Percentiles rank a stretch among this genome's conserved stretches.
These are phyloP conservation scores for Capsella bursapastoris DNA, from an alignment of 345 rosid genomes.

Conservation along the genomic window DNA sequence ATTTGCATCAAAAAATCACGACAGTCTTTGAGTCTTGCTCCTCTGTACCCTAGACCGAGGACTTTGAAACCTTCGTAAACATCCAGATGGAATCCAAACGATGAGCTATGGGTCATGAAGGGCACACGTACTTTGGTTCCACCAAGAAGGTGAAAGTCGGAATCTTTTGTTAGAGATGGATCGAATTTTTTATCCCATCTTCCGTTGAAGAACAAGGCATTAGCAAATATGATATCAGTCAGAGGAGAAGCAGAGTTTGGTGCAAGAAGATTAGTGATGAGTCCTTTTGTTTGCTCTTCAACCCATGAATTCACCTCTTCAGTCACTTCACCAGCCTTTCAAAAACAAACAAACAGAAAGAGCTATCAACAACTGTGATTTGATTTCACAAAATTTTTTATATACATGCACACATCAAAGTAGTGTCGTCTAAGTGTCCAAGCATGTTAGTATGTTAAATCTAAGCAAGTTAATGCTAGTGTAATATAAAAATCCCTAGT, in stretches of 20 bases:
- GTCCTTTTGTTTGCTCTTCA: conserved; percentile 44
- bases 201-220: conserved; percentile 34
- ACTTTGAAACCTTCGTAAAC: conserved; percentile 30
- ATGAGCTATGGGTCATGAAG: not conserved
- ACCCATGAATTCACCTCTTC: conserved; percentile 69
- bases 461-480: not conserved
- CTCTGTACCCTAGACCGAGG: not conserved
- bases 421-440: too few relatives aligned
- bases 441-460: too few relatives aligned
- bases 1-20: conserved; percentile 16
- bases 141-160: conserved; percentile 28
- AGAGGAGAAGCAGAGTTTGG: not conserved
- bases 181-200: not conserved
- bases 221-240: conserved; percentile 33
- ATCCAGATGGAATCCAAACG: not conserved
- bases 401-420: not conserved
- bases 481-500: not conserved
- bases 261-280: conserved; percentile 35
- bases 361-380: not conserved
- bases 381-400: not conserved
- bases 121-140: conserved; percentile 35
- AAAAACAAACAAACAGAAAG: not conserved
- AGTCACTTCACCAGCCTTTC: conserved; percentile 62
- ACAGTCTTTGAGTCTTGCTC: not conserved
- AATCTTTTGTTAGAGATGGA: conserved; percentile 23